Base-by-base conservation (phyloP, 768 basidiomycete genomes). In the Hygrophorus pudorinus region DNA sequence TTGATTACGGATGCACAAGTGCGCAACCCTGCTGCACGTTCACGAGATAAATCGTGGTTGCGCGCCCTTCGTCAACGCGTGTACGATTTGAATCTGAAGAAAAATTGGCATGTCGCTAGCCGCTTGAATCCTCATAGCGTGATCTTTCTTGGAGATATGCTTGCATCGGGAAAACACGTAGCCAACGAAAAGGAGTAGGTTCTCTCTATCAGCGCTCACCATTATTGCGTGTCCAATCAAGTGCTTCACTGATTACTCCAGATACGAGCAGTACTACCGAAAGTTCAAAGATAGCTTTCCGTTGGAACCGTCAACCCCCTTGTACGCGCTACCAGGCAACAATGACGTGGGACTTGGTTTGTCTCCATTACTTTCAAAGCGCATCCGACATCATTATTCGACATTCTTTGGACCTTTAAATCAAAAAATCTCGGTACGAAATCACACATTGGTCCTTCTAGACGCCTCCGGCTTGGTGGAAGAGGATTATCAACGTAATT, bases 141-240 rank as follows among this genome's bases (percentile, higher is more conserved):
- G 4, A 65, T 96, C 2, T 85, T 94, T 50, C 68, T 92, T 18
- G 93, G 93, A 31, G 92, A 97, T 59, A 85, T 94, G 87, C 77
- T 94, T 76, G 90, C 93, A 53, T 78, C 75, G 43, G 91, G 89
- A 1, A 68, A 88, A 41, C 66, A 72, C 24, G 66, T 66, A 18
- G 84, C 83, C 71, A 58, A 71, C 3, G 70, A 76, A 38, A 61
- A 61, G 36, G 81, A 91, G 93, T 92, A 57, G 60, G 86, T 73
- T 38, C 42, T 47, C 17, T 12, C 2, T 31, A 11, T 14, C 33
- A 5, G 29, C 7, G 30, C 4, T 13, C 12, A 66, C 72, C 42
- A 60, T 67, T 52, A 55, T 79, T 40, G 70, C 14, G 5, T 20
- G 18, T 38, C 6, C 18, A 10, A 38, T 38, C 16, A n/a, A 38